These are phyloP conservation scores for Tremellales sp. DNA, from an alignment of 1,284 basidiomycete genomes.

Conservation along the genomic window DNA sequence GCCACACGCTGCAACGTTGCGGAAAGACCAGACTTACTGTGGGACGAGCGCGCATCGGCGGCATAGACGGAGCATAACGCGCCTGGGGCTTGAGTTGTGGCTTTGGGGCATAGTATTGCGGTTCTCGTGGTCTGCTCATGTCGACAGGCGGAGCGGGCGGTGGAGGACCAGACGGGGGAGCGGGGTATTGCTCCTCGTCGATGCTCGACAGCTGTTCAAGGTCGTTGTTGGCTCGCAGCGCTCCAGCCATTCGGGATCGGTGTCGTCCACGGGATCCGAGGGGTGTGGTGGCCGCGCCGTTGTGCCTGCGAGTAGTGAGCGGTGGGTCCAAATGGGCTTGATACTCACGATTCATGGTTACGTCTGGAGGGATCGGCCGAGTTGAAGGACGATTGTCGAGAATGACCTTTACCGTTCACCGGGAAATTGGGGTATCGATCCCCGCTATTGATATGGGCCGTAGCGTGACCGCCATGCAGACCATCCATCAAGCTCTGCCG, in stretches of 20 bases:
- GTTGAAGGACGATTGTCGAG: constrained; percentile 16
- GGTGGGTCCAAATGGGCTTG: neutral
- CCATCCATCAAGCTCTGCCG: constrained; percentile 18
- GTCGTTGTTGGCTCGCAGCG: constrained; percentile 15
- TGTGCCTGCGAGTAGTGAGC: neutral
- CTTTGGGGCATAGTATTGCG: constrained; percentile 1
- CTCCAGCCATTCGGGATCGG: constrained; percentile 25
- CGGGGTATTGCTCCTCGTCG: constrained; percentile 17
- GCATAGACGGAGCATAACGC: constrained; percentile 26
- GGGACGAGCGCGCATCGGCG: constrained; percentile 23
- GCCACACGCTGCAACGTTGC: neutral
- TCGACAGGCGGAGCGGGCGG: neutral
- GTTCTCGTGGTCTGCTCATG: constrained; percentile 4
- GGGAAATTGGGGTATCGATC: constrained; percentile 39
- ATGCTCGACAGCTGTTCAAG: constrained; percentile 21
- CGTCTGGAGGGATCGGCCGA: constrained; percentile 23
- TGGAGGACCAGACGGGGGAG: neutral
- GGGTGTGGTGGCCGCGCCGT: neutral
- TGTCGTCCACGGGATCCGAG: constrained; percentile 9
- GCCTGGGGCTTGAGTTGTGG: constrained; percentile 4
- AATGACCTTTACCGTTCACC: constrained; percentile 13
- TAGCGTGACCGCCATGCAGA: constrained; percentile 9
- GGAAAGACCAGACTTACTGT: constrained; percentile 17
- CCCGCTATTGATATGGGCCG: constrained; percentile 21
- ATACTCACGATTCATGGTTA: neutral